Evolutionary conservation across 139 green algal species (phyloP), one percentile per base, ranked within the genome.

Genomic region (Coelastrella sp.): DNA sequence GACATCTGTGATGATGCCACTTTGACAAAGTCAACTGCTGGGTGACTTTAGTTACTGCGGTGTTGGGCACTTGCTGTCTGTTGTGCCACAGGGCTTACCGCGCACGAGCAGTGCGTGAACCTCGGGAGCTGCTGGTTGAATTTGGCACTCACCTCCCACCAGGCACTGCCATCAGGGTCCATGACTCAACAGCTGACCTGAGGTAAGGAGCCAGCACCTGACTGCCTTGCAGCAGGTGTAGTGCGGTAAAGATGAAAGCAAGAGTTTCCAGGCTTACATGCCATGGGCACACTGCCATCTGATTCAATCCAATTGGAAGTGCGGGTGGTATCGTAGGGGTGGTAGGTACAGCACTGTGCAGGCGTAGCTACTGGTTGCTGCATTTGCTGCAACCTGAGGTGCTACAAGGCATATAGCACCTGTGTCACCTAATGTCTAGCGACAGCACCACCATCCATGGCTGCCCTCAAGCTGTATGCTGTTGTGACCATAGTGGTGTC

Each of bases 171-270:
- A 66, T 94, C 10, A 27, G 81, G 3, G 92, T 94, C 58, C 91
- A 93, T 70, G 92, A 94, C 91, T 90, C 76, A 15, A 94, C 91
- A 76, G 92, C 92, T 73, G 92, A 94, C 86, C 86, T 87, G 61
- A 83, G 85, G 85, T 90, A 17, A 60, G 85, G 0, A 58, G 70
- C 5, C 1, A 49, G 35, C 35, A 49, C 35, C 35, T 49, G 35
- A 49, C 35, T 49, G 35, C 35, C 35, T 49, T 49, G 35, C 35
- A 49, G 35, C 35, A 49, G 35, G 35, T 49, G 35, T 49, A 49
- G 35, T 49, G 35, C 35, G 35, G 35, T 49, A 49, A 49, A 49
- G 35, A 3, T 49, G 35, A 49, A 49, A 49, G 35, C 35, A 49
- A 49, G 35, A 49, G n/a, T n/a, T n/a, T n/a, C n/a, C n/a, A n/a